Conservation (phyloP, 1,284 basidiomycete genomes). For the Cerrena zonata region DNA sequence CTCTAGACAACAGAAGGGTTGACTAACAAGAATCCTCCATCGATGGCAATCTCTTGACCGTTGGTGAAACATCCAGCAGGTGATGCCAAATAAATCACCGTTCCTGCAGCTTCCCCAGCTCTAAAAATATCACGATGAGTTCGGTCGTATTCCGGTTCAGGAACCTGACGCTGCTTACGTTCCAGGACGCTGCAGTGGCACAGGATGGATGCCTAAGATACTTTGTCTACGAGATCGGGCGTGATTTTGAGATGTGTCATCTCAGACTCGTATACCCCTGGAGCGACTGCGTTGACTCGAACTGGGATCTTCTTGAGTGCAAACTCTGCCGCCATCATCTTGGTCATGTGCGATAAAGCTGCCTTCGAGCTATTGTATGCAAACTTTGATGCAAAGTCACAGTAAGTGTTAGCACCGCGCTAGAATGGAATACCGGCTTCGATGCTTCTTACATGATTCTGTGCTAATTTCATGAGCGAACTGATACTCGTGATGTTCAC, state of each 20-base stretch:
- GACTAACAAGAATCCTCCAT: slow-evolving; percentile 68
- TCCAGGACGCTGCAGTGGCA: slow-evolving; percentile 60
- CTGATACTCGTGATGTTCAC: slow-evolving; percentile 76
- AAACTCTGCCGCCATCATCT: slow-evolving; percentile 70
- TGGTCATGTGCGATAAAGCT: slow-evolving; percentile 67
- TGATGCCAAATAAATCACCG: slow-evolving; percentile 67
- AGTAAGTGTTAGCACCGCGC: too few species aligned
- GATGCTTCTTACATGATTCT: slow-evolving; percentile 71
- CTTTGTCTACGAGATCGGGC: slow-evolving; percentile 41
- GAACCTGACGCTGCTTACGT: slow-evolving; percentile 49
- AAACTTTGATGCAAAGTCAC: slow-evolving; percentile 50
- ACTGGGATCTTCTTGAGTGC: slow-evolving; percentile 62
- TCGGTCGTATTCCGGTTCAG: too few species aligned
- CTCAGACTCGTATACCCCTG: slow-evolving; percentile 69
- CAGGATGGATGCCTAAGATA: slow-evolving; percentile 50
- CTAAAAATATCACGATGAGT: too few species aligned
- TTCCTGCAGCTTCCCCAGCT: slow-evolving; percentile 66
- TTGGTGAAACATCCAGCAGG: slow-evolving; percentile 66
- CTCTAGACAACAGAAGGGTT: slow-evolving; percentile 48
- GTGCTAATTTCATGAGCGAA: slow-evolving; percentile 60
- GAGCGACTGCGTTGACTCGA: slow-evolving; percentile 67
- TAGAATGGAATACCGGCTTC: too few species aligned
- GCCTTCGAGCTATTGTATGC: slow-evolving; percentile 76
- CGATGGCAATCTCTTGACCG: slow-evolving; percentile 68
- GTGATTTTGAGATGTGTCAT: slow-evolving; percentile 58